Evolutionary conservation across 257 asterid genomes (phyloP).

Genomic region (Ajuga chamaepitys): DNA sequence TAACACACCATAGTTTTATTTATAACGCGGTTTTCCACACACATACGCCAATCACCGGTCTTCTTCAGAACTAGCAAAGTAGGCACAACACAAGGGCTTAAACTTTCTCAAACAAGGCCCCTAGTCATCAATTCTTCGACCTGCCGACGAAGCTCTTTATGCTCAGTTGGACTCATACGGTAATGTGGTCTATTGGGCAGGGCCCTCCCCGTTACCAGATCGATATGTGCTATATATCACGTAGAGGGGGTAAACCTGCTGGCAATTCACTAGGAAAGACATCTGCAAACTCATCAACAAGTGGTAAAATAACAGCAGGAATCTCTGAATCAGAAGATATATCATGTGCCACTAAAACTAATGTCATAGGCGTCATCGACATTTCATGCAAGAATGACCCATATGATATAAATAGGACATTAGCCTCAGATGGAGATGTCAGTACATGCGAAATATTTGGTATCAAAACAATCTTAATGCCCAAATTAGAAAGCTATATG

Average conservation of each 20-base stretch:
- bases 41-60: neutral
- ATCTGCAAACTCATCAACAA: no score
- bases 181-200: no score
- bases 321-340: no score
- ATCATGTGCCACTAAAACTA: no score
- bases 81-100: neutral
- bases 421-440: no score
- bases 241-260: neutral
- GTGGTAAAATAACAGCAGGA: no score
- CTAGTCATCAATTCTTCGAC: neutral
- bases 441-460: neutral
- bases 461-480: neutral
- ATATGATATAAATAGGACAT: no score
- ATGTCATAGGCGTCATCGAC: no score
- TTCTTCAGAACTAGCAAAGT: neutral
- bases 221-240: no score
- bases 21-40: neutral
- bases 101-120: neutral
- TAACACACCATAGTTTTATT: neutral
- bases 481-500: neutral
- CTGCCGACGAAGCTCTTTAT: neutral
- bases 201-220: no score
- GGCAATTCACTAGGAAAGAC: neutral
- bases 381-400: no score
- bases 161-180: neutral